Conservation (phyloP, 768 basidiomycete species). For the Suillus decipiens region DNA sequence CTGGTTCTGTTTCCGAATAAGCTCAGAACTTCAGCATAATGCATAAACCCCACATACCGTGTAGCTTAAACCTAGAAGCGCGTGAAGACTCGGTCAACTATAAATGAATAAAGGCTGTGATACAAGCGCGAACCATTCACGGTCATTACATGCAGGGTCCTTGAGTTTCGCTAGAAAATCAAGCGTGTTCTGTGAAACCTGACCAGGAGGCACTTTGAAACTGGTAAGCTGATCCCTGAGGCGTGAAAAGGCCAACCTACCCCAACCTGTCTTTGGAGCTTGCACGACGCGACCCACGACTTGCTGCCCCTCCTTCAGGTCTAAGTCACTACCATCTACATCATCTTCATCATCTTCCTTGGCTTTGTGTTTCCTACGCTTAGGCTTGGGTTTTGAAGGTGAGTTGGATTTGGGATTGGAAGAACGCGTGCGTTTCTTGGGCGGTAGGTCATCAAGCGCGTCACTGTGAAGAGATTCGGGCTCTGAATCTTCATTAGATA, state of each 20-base stretch:
- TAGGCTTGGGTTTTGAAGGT: constrained; percentile 28
- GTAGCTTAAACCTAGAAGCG: constrained; percentile 74
- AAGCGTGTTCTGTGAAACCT: constrained; percentile 84
- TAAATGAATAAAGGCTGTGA: neutral
- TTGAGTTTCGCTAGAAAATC: constrained; percentile 71
- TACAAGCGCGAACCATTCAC: constrained; percentile 61
- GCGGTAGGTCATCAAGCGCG: constrained; percentile 40
- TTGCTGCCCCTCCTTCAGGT: constrained; percentile 64
- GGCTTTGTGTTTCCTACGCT: constrained; percentile 12
- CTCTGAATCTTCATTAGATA: constrained; percentile 16
- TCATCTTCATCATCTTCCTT: constrained; percentile 14
- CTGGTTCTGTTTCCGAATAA: constrained; percentile 23
- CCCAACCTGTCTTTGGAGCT: constrained; percentile 82
- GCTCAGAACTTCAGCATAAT: neutral
- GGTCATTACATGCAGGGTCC: constrained; percentile 80
- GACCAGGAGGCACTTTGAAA: constrained; percentile 72
- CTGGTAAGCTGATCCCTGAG: neutral
- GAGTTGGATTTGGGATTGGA: constrained; percentile 20
- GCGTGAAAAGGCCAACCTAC: constrained; percentile 39
- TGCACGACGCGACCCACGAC: constrained; percentile 76
- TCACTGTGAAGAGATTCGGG: constrained; percentile 41
- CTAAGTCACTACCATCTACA: constrained; percentile 39
- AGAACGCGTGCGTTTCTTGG: constrained; percentile 24
- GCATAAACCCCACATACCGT: constrained; percentile 45
- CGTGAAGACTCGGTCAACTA: neutral